Conservation (phyloP, 495 filamentous ascomycete species). For the Daldinia caldariorum region DNA sequence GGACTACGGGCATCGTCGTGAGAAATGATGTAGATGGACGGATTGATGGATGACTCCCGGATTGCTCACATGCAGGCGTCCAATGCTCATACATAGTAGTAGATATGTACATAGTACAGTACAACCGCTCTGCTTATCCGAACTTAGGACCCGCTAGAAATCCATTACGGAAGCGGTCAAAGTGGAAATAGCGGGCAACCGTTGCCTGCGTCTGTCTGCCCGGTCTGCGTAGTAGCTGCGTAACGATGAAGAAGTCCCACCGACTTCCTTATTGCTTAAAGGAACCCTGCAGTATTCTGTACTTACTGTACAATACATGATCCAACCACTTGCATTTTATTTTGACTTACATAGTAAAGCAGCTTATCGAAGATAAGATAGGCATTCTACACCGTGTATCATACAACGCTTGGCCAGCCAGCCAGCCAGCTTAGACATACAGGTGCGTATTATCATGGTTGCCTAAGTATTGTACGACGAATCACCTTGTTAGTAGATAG, state of each 20-base stretch:
- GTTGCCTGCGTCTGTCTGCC: not conserved
- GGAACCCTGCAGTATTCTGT: conserved; percentile 17
- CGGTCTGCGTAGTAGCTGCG: too few relatives aligned
- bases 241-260: not conserved
- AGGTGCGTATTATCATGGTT: conserved; percentile 20
- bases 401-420: too few relatives aligned
- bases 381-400: too few relatives aligned
- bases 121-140: conserved; percentile 33
- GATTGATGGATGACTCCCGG: conserved; percentile 30
- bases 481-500: conserved; percentile 7
- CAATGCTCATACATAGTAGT: conserved; percentile 23
- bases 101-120: too few relatives aligned
- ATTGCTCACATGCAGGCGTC: conserved; percentile 43
- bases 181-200: conserved; percentile 22
- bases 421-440: not conserved
- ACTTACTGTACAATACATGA: too few relatives aligned
- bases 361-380: conserved; percentile 38
- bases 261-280: conserved; percentile 1
- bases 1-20: conserved; percentile 18
- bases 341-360: conserved; percentile 28
- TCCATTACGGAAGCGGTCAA: conserved; percentile 43
- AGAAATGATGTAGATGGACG: conserved; percentile 36
- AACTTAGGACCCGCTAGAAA: conserved; percentile 16
- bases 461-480: conserved; percentile 19
- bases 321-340: conserved; percentile 11